phyloP scores from a whole-genome alignment of 2,329 filamentous ascomycete species.

The Pseudogymnoascus sp. region DNA sequence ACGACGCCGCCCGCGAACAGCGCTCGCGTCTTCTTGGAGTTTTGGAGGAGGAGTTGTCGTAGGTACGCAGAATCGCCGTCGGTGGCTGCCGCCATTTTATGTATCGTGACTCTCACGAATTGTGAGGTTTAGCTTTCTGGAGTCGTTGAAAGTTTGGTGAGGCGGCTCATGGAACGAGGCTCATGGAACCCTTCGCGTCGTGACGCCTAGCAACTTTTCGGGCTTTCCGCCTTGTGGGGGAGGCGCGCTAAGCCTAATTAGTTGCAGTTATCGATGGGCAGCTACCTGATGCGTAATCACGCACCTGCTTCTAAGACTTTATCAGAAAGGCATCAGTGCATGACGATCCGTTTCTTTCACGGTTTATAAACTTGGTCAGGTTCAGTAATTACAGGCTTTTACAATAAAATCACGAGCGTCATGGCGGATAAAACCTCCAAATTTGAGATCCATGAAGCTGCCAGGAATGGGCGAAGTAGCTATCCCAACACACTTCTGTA shows the following conservation, averaged over 20 bases:
- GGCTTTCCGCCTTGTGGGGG: constrained; percentile 5
- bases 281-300: constrained; percentile 9
- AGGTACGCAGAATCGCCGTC: constrained; percentile 27
- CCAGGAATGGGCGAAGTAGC: constrained; percentile 74
- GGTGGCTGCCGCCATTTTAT: constrained; percentile 26
- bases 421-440: constrained; percentile 42
- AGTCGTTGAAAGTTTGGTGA: constrained; percentile 1
- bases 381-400: neutral
- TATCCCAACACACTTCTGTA: constrained; percentile 8
- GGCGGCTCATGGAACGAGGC: constrained; percentile 7
- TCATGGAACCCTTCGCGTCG: constrained; percentile 13
- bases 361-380: neutral
- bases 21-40: constrained; percentile 33
- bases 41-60: constrained; percentile 33
- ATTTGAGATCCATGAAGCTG: constrained; percentile 80
- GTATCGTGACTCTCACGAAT: neutral
- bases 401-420: neutral
- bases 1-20: constrained; percentile 29
- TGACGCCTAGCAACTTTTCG: constrained; percentile 8
- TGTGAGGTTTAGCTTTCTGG: neutral
- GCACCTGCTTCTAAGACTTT: neutral
- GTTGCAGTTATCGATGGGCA: constrained; percentile 9
- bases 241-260: neutral
- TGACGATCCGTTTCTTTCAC: neutral
- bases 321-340: neutral